These are phyloP conservation scores for Lecanicillium sp. DNA, from an alignment of 2,329 filamentous ascomycete species.

Conservation along the genomic window DNA sequence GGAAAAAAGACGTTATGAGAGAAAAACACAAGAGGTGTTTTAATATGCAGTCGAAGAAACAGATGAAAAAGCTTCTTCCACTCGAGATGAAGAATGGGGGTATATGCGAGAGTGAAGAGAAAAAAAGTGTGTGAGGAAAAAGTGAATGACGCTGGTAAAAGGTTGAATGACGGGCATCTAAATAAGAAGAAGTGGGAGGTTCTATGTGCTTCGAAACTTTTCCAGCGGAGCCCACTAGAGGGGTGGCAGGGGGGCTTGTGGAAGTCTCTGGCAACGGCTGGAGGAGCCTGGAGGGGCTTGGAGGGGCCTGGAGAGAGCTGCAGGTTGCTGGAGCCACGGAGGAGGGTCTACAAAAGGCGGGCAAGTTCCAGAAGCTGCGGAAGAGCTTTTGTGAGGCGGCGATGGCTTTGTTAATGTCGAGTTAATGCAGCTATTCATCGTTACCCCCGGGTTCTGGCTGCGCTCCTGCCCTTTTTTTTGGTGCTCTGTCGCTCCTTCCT, in stretches of 20 bases:
- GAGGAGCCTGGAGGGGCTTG: slow-evolving; percentile 19
- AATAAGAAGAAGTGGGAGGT: slow-evolving; percentile 34
- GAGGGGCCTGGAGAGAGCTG: too few relatives aligned
- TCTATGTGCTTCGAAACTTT: slow-evolving; percentile 40
- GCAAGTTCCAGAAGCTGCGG: too few relatives aligned
- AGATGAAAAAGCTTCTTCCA: slow-evolving; percentile 20
- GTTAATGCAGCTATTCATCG: too few relatives aligned
- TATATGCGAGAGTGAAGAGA: slow-evolving; percentile 10
- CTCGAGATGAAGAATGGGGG: slow-evolving; percentile 8
- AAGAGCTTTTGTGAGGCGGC: not conserved
- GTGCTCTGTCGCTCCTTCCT: too few relatives aligned
- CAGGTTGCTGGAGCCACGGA: slow-evolving; percentile 14
- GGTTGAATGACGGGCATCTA: slow-evolving; percentile 27
- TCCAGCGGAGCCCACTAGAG: slow-evolving; percentile 35
- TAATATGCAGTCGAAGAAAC: slow-evolving; percentile 17
- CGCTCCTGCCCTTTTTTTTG: not conserved
- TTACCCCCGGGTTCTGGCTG: not conserved
- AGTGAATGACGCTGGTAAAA: slow-evolving; percentile 14
- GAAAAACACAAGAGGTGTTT: slow-evolving; percentile 12
- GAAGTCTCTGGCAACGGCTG: slow-evolving; percentile 29
- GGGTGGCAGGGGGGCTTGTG: slow-evolving; percentile 28
- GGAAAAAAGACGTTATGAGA: slow-evolving; percentile 13
- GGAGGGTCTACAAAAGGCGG: not conserved
- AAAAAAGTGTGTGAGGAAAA: slow-evolving; percentile 21
- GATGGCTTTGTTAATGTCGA: too few relatives aligned